Conservation (phyloP, 768 basidiomycete species). For the Mycena latifolia region DNA sequence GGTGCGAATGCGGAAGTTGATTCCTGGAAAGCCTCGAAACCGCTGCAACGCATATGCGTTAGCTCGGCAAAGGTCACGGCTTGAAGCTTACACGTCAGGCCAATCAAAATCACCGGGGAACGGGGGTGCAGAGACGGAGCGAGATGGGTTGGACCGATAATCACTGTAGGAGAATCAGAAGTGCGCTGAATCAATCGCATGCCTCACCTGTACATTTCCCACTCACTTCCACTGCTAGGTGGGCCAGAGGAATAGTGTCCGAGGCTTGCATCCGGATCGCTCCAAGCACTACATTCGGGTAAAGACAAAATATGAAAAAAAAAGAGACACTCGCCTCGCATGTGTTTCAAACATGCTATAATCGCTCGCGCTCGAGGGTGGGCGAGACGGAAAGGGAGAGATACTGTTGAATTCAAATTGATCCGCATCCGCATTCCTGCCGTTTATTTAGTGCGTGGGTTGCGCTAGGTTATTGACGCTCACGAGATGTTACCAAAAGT, state of each 20-base stretch:
- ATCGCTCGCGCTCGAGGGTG: slow-evolving; percentile 18
- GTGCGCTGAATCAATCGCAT: neutral
- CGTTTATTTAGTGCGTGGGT: neutral
- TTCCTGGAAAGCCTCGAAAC: neutral
- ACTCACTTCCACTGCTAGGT: slow-evolving; percentile 10
- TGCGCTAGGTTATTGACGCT: slow-evolving; percentile 3
- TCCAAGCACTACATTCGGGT: slow-evolving; percentile 4
- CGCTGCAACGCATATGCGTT: neutral
- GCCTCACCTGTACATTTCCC: slow-evolving; percentile 17
- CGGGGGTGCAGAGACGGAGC: slow-evolving; percentile 6
- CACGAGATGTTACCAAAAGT: slow-evolving; percentile 14
- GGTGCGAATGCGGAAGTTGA: slow-evolving; percentile 13
- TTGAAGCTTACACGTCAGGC: slow-evolving; percentile 10
- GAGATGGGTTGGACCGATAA: slow-evolving; percentile 15
- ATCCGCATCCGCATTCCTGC: slow-evolving; percentile 13
- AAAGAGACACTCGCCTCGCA: neutral
- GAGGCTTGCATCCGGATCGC: slow-evolving; percentile 13
- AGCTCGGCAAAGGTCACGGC: slow-evolving; percentile 8
- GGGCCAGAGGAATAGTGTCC: slow-evolving; percentile 5
- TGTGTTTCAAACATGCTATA: slow-evolving; percentile 12
- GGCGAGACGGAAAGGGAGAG: slow-evolving; percentile 17
- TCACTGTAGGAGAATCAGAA: slow-evolving; percentile 12
- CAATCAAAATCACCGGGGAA: slow-evolving; percentile 10
- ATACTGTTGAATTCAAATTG: slow-evolving; percentile 18
- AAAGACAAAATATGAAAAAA: neutral